Percentiles rank a stretch among this genome's conserved stretches.
These are phyloP conservation scores for Coemansia sp. DNA, from an alignment of 192 early-diverging fungal genomes.

Conservation along the genomic window DNA sequence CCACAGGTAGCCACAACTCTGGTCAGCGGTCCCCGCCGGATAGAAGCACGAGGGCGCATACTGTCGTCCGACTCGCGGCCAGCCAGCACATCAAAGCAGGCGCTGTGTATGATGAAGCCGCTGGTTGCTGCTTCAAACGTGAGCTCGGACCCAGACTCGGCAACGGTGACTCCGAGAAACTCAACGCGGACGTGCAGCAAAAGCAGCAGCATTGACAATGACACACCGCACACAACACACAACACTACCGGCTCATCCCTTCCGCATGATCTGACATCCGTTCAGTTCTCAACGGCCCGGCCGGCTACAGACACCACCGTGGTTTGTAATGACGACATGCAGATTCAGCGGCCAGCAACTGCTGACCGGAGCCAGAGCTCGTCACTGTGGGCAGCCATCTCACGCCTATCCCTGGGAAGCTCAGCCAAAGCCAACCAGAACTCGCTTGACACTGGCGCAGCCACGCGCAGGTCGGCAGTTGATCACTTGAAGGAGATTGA, in stretches of 20 bases:
- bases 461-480: slow-evolving; percentile 9
- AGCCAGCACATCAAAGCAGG: slow-evolving; percentile 3
- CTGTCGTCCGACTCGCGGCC: not conserved
- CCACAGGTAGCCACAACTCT: slow-evolving; percentile 29
- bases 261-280: not conserved
- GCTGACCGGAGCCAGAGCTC: not conserved
- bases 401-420: slow-evolving; percentile 12
- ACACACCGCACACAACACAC: not conserved
- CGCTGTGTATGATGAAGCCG: slow-evolving; percentile 31
- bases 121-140: slow-evolving; percentile 2
- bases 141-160: not conserved
- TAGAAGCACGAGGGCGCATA: slow-evolving; percentile 39
- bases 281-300: not conserved
- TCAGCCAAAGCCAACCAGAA: slow-evolving; percentile 9
- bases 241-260: not conserved
- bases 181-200: slow-evolving; percentile 3
- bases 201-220: slow-evolving; percentile 6
- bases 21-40: slow-evolving; percentile 11
- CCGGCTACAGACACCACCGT: no score
- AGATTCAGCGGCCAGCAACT: not conserved
- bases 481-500: slow-evolving; percentile 22
- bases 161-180: slow-evolving; percentile 5
- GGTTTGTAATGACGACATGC: not conserved
- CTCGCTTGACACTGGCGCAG: slow-evolving; percentile 4
- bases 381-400: slow-evolving; percentile 18